These are phyloP conservation scores for Daldinia decipiens DNA, from an alignment of 495 filamentous ascomycete species.

Conservation along the genomic window DNA sequence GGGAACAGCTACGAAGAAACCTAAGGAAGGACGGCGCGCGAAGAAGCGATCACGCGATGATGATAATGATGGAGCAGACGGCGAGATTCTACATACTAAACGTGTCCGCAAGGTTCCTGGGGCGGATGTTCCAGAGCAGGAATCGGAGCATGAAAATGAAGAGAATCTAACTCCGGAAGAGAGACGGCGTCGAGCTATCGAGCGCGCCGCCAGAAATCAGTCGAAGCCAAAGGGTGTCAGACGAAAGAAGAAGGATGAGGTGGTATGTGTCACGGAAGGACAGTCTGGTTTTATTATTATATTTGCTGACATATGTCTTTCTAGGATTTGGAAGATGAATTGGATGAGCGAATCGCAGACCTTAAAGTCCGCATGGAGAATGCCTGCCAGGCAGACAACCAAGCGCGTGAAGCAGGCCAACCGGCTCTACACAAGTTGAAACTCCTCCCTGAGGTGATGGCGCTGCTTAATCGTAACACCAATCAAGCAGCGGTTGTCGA, in stretches of 20 bases:
- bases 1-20: slow-evolving; percentile 72
- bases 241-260: slow-evolving; percentile 85
- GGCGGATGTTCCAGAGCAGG: slow-evolving; percentile 58
- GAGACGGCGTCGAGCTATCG: slow-evolving; percentile 81
- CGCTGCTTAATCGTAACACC: slow-evolving; percentile 86
- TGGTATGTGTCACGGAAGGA: slow-evolving; percentile 65
- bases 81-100: slow-evolving; percentile 63
- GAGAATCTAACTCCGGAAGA: slow-evolving; percentile 71
- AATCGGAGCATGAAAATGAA: slow-evolving; percentile 68
- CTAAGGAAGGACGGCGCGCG: slow-evolving; percentile 79
- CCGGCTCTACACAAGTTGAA: slow-evolving; percentile 93
- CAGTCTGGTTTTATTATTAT: background rate
- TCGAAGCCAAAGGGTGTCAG: slow-evolving; percentile 68
- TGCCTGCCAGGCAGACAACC: slow-evolving; percentile 86
- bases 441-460: slow-evolving; percentile 91
- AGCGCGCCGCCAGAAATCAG: slow-evolving; percentile 83
- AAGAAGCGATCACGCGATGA: slow-evolving; percentile 70
- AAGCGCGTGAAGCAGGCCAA: slow-evolving; percentile 76
- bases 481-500: slow-evolving; percentile 85
- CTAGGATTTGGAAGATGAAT: slow-evolving; percentile 86
- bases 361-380: slow-evolving; percentile 92
- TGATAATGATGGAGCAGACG: slow-evolving; percentile 65
- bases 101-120: slow-evolving; percentile 49
- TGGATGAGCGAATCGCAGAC: slow-evolving; percentile 87
- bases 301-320: background rate